Evolutionary conservation across 1,284 basidiomycete species (phyloP), one percentile per base, ranked within the genome.

Genomic region (Tetrapyrgos nigripes): DNA sequence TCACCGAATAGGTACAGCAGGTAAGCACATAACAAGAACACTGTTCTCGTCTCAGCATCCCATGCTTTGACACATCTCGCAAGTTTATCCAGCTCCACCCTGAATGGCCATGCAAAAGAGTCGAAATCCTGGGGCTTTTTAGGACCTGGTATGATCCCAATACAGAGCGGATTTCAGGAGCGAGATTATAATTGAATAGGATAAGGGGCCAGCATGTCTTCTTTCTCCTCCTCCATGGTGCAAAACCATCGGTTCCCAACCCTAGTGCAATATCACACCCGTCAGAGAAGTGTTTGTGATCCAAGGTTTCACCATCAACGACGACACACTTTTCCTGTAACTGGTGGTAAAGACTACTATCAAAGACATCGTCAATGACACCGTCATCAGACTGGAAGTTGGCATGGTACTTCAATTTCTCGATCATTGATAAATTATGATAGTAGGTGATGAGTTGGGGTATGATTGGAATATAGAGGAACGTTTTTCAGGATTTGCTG

Each of bases 181-280:
- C 66, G 4, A 76, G 66, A 55, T 74, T 75, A 55, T 72, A 69
- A 55, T 70, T 67, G 59, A 69, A 62, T 1, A 66, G 53, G 31
- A 74, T 68, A 23, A 75, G 56, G 1, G 71, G 73, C 74, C 73
- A 75, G 13, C 67, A 65, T 1, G 71, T 73, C 11, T 62, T 45
- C 9, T 62, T 69, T 1, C 66, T 60, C 13, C 62, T 53, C 24
- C 67, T 62, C 58, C 72, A 75, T 3, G 73, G 71, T 9, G 63
- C 64, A 55, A 76, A 71, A 0, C 75, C 74, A 50, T 76, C 74
- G 1, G 70, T 65, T n/a, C n/a, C n/a, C n/a, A n/a, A n/a, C n/a
- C n/a, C n/a, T n/a, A n/a, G n/a, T n/a, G n/a, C n/a, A n/a, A n/a
- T n/a, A n/a, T n/a, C n/a, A n/a, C n/a, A n/a, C n/a, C n/a, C n/a